Conservation (phyloP, 495 filamentous ascomycete genomes). For the Neurospora tetrasperma region DNA sequence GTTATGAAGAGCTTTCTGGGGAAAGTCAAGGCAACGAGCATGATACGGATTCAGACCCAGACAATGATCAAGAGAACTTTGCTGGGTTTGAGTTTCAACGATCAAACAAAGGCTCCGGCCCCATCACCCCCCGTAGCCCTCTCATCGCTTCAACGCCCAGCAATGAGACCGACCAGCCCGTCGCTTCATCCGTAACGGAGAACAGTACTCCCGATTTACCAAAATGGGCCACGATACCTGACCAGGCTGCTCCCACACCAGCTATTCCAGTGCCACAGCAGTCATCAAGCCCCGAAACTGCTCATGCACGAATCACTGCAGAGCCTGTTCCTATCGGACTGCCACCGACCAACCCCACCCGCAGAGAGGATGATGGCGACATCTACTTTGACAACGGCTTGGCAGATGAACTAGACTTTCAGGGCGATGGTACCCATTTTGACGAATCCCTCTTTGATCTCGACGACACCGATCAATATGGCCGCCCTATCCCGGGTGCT, state of each 20-base stretch:
- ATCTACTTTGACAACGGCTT: conserved; percentile 77
- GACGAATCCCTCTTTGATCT: conserved; percentile 76
- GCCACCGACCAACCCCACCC: background rate
- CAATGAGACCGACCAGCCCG: conserved; percentile 38
- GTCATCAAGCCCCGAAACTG: background rate
- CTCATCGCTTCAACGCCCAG: conserved; percentile 41
- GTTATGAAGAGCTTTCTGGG: conserved; percentile 40
- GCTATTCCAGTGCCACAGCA: conserved; percentile 3
- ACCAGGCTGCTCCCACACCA: background rate
- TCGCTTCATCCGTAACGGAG: conserved; percentile 41
- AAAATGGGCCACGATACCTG: background rate
- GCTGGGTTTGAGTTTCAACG: conserved; percentile 43
- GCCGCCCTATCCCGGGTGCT: conserved; percentile 40
- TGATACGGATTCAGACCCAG: conserved; percentile 24
- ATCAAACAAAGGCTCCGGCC: conserved; percentile 38
- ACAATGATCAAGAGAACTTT: conserved; percentile 44
- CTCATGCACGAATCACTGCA: background rate
- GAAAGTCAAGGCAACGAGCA: conserved; percentile 2
- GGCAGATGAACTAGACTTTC: conserved; percentile 38
- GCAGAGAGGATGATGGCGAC: conserved; percentile 48
- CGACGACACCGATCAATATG: conserved; percentile 46
- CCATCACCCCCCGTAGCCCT: conserved; percentile 36
- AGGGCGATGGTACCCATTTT: conserved; percentile 46
- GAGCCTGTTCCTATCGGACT: conserved; percentile 16
- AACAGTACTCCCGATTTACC: conserved; percentile 22